Evolutionary conservation across 495 filamentous ascomycete species (phyloP).

Genomic region (Aspergillus affinis): DNA sequence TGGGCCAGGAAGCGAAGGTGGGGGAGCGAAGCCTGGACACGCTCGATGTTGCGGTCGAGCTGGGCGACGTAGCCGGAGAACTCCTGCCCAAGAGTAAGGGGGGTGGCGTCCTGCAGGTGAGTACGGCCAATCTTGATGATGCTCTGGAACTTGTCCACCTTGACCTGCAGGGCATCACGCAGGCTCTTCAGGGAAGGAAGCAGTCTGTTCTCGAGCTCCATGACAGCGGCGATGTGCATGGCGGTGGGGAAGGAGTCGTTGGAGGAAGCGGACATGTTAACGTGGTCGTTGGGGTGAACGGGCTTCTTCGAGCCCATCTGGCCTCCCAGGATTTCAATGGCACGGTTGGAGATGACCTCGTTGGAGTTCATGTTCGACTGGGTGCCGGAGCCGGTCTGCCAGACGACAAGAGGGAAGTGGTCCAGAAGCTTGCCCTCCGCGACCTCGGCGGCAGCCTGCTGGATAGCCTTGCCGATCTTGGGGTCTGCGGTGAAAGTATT

Average conservation of each 20-base stretch:
- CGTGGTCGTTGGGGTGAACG: conserved; percentile 98
- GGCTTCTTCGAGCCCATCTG: conserved; percentile 95
- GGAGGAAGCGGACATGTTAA: conserved; percentile 97
- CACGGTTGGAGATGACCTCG: conserved; percentile 99
- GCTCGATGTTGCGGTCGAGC: conserved; percentile 84
- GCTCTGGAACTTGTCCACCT: conserved; percentile 83
- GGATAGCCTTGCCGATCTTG: conserved; percentile 87
- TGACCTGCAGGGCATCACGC: conserved; percentile 77
- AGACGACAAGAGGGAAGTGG: conserved; percentile 98
- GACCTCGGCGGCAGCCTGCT: conserved; percentile 92
- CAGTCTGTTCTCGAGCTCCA: conserved; percentile 85
- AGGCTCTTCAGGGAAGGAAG: conserved; percentile 80
- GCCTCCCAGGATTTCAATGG: conserved; percentile 96
- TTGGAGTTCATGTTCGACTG: conserved; percentile 99
- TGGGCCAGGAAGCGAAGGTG: conserved; percentile 86
- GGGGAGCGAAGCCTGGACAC: conserved; percentile 78
- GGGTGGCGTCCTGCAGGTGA: conserved; percentile 96
- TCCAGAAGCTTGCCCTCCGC: conserved; percentile 91
- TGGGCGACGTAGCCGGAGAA: conserved; percentile 98
- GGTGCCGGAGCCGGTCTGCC: conserved; percentile 98
- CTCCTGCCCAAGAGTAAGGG: conserved; percentile 93
- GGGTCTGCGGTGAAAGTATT: conserved; percentile 56
- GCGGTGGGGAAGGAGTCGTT: conserved; percentile 99
- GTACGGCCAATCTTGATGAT: conserved; percentile 99
- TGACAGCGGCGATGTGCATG: conserved; percentile 97